These are phyloP conservation scores for Austroboletus novae-zelandiae DNA, from an alignment of 1,284 basidiomycete genomes.

Conservation along the genomic window DNA sequence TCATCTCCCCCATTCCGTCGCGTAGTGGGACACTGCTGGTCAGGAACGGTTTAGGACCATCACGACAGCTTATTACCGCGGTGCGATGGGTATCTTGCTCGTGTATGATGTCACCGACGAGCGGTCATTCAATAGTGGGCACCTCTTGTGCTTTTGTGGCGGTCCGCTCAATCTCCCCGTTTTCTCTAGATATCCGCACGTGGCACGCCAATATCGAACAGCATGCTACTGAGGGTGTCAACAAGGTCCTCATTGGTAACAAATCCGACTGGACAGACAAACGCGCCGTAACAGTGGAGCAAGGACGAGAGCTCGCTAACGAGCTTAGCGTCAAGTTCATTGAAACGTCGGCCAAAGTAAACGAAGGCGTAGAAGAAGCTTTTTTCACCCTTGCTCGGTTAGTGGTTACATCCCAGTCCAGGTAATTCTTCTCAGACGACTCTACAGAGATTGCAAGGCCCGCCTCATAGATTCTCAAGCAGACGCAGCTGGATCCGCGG, in stretches of 20 bases:
- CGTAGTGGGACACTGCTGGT: slow-evolving; percentile 96
- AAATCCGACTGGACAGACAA: slow-evolving; percentile 99
- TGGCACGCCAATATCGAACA: slow-evolving; percentile 99
- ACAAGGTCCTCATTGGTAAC: slow-evolving; percentile 99
- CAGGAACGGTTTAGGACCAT: slow-evolving; percentile 99
- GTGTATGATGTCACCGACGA: slow-evolving; percentile 99
- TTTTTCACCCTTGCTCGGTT: slow-evolving; percentile 97
- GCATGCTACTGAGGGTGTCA: slow-evolving; percentile 97
- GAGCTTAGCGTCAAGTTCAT: slow-evolving; percentile 95
- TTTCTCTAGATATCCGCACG: slow-evolving; percentile 85
- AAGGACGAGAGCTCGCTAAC: slow-evolving; percentile 78
- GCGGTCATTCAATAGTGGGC: slow-evolving; percentile 94
- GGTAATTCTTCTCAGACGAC: not conserved
- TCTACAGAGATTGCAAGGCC: slow-evolving; percentile 88
- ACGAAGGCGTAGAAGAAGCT: slow-evolving; percentile 97
- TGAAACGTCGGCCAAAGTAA: slow-evolving; percentile 97
- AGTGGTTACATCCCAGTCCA: slow-evolving; percentile 34
- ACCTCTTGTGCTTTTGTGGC: slow-evolving; percentile 3
- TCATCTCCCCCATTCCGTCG: slow-evolving; percentile 2
- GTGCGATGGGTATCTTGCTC: slow-evolving; percentile 98
- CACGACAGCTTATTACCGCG: slow-evolving; percentile 99
- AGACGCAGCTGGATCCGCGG: slow-evolving; percentile 52
- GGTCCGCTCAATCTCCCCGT: not conserved
- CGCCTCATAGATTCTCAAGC: slow-evolving; percentile 94
- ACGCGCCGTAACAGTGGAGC: slow-evolving; percentile 85